These are phyloP conservation scores for Taphrina pruni DNA, from an alignment of 1,139 yeast genomes.

Conservation along the genomic window DNA sequence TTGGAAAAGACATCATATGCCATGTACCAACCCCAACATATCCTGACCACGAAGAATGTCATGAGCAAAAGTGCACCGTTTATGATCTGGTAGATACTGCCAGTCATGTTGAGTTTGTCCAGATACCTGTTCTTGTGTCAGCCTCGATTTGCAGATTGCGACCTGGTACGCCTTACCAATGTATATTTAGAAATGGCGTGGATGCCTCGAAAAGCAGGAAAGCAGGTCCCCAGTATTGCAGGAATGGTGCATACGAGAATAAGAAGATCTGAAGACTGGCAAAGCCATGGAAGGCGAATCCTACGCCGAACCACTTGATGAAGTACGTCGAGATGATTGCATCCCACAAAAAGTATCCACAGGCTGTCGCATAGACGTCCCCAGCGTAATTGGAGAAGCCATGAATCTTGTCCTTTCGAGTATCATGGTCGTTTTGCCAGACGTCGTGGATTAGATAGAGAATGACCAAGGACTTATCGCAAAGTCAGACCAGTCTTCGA, in stretches of 20 bases:
- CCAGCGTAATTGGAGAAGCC: conserved; percentile 78
- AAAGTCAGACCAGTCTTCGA: too few relatives aligned
- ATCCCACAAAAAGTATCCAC: conserved; percentile 96
- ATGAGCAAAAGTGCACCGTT: conserved; percentile 75
- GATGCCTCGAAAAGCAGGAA: conserved; percentile 87
- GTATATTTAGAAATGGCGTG: conserved; percentile 88
- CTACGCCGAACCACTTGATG: conserved; percentile 72
- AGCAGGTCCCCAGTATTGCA: conserved; percentile 80
- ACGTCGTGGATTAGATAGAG: conserved; percentile 61
- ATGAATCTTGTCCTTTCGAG: conserved; percentile 60
- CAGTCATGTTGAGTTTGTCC: conserved; percentile 43
- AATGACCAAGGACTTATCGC: conserved; percentile 17
- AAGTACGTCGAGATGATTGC: conserved; percentile 66
- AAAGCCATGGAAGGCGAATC: conserved; percentile 83
- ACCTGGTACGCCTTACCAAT: conserved; percentile 60
- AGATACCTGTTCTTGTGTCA: conserved; percentile 22
- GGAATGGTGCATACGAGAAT: conserved; percentile 69
- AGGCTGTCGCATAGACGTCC: conserved; percentile 70
- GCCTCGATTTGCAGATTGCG: conserved; percentile 57
- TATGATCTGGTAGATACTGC: conserved; percentile 56
- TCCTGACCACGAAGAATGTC: conserved; percentile 77
- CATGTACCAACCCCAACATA: conserved; percentile 87
- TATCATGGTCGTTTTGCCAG: conserved; percentile 62
- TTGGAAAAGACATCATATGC: conserved; percentile 54
- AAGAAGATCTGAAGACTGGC: conserved; percentile 78